Percentiles rank a stretch among this genome's conserved stretches.
These are phyloP conservation scores for Boletus nobilissimus DNA, from an alignment of 1,284 basidiomycete genomes.

Conservation along the genomic window DNA sequence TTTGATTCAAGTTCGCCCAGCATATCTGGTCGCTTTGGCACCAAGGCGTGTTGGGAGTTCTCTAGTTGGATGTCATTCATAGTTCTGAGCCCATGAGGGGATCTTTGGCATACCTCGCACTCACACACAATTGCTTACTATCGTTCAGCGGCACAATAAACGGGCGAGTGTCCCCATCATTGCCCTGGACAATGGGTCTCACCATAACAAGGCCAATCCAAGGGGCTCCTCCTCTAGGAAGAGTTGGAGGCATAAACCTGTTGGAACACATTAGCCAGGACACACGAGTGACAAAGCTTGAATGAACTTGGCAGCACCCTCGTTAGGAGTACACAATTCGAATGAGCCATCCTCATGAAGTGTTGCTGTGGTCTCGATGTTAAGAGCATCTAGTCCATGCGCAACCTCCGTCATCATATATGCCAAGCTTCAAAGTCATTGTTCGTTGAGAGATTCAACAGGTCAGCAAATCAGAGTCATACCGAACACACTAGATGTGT, in stretches of 20 bases:
- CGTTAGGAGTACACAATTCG: background rate
- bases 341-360: background rate
- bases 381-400: constrained; percentile 5
- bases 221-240: background rate
- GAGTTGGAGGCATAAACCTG: constrained; percentile 9
- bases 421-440: background rate
- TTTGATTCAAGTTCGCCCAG: constrained; percentile 6
- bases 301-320: background rate
- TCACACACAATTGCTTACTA: constrained; percentile 1
- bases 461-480: background rate
- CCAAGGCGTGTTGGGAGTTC: constrained; percentile 8
- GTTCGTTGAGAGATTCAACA: background rate
- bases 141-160: constrained; percentile 13
- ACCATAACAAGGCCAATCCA: background rate
- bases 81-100: background rate
- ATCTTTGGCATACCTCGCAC: background rate
- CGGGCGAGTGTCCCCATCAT: constrained; percentile 1
- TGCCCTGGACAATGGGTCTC: background rate
- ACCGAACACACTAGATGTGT: constrained; percentile 40
- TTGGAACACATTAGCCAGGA: background rate
- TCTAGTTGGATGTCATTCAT: background rate
- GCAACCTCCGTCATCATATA: constrained; percentile 6
- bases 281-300: background rate
- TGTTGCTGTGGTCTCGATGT: constrained; percentile 4
- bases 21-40: constrained; percentile 3